Conservation (phyloP, 768 basidiomycete species). For the Lentinula detonsa region DNA sequence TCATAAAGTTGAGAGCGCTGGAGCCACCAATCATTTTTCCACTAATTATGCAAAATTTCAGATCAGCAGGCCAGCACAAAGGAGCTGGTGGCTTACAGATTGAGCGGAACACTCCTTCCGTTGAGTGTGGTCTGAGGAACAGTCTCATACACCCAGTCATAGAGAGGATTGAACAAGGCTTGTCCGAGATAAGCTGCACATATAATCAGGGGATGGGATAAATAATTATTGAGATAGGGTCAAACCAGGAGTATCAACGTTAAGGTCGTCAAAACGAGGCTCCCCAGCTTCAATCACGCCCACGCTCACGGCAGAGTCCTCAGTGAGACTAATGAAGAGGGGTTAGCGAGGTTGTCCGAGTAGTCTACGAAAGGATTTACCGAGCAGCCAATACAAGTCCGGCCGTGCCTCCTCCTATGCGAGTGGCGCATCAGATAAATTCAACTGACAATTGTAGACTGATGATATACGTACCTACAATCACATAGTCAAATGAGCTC, state of each 20-base stretch:
- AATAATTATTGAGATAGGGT: neutral
- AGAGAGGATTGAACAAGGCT: conserved; percentile 10
- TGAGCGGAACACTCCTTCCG: neutral
- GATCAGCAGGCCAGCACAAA: neutral
- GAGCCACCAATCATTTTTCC: conserved; percentile 17
- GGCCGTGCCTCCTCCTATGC: conserved; percentile 11
- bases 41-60: conserved; percentile 2
- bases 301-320: conserved; percentile 8
- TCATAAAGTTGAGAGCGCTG: conserved; percentile 15
- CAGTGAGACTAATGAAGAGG: conserved; percentile 1
- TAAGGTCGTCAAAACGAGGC: conserved; percentile 10
- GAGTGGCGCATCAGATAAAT: neutral
- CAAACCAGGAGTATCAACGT: conserved; percentile 14
- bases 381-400: conserved; percentile 12
- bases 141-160: conserved; percentile 12
- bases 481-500: neutral
- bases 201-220: neutral
- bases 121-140: conserved; percentile 9
- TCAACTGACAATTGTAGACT: too few species aligned
- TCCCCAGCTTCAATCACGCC: conserved; percentile 17
- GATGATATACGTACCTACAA: neutral
- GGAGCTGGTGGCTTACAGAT: neutral
- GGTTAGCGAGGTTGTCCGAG: neutral
- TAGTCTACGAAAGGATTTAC: neutral
- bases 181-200: conserved; percentile 9